Percentiles rank a stretch among this genome's conserved stretches.
These are phyloP conservation scores for Macrolepiota fuliginosa DNA, from an alignment of 768 basidiomycete genomes.

Conservation along the genomic window DNA sequence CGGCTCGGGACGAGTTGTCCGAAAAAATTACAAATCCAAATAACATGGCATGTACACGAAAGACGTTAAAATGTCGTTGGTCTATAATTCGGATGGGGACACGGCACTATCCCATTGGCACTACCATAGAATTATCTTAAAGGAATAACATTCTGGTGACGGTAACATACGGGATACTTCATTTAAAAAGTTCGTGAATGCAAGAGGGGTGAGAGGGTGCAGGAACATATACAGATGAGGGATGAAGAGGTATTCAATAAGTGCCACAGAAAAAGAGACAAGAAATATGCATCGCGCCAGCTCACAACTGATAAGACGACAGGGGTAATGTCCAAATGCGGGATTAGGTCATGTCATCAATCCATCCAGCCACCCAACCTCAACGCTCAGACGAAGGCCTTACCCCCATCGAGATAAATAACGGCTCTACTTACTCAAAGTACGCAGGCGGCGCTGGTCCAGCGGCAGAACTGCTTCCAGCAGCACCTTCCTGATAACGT, in stretches of 20 bases:
- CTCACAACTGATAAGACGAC: background rate
- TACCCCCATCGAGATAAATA: background rate
- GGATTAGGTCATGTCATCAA: background rate
- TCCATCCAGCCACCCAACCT: background rate
- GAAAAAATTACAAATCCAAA: no score
- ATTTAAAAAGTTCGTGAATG: background rate
- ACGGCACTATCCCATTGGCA: background rate
- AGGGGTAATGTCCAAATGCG: slow-evolving; percentile 3
- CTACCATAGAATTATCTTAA: background rate
- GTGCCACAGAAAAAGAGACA: background rate
- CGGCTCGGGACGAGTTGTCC: no score
- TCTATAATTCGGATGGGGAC: background rate
- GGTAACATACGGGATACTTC: background rate
- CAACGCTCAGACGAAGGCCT: background rate
- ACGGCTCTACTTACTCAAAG: slow-evolving; percentile 1
- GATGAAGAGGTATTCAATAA: background rate
- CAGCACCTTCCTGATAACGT: slow-evolving; percentile 23
- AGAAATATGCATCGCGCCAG: background rate
- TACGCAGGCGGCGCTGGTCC: slow-evolving; percentile 28
- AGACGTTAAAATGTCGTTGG: no score
- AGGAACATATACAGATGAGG: background rate
- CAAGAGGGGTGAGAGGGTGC: background rate
- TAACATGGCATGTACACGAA: no score
- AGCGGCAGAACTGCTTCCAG: slow-evolving; percentile 8
- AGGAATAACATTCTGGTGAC: background rate